Conservation (phyloP, 2,329 filamentous ascomycete genomes). For the Ciborinia camelliae region DNA sequence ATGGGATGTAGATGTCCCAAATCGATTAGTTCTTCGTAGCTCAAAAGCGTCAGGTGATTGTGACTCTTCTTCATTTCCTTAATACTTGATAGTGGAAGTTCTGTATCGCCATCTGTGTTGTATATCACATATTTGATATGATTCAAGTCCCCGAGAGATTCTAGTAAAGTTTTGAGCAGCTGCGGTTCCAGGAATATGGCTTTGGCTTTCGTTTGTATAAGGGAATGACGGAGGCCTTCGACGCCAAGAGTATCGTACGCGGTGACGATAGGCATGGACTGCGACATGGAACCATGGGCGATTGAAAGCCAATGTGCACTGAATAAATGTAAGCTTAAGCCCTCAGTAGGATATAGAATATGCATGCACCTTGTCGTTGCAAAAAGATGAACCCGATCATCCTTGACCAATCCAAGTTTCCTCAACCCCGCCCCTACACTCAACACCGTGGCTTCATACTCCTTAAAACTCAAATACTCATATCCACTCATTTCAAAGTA, state of each 20-base stretch:
- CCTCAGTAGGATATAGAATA: no score
- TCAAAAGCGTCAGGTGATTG: constrained; percentile 51
- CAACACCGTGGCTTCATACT: constrained; percentile 69
- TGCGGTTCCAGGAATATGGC: constrained; percentile 86
- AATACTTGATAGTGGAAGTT: constrained; percentile 42
- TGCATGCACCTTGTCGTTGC: constrained; percentile 55
- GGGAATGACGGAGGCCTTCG: constrained; percentile 79
- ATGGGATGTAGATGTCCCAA: constrained; percentile 58
- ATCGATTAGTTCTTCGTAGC: constrained; percentile 52
- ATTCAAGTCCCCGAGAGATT: constrained; percentile 54
- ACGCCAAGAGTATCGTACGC: constrained; percentile 91
- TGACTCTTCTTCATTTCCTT: constrained; percentile 55
- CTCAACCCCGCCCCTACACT: constrained; percentile 68
- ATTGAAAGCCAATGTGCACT: constrained; percentile 72
- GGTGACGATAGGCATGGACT: constrained; percentile 88
- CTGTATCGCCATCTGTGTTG: constrained; percentile 55
- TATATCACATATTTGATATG: constrained; percentile 60
- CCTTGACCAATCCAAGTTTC: constrained; percentile 65
- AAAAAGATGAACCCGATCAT: constrained; percentile 75
- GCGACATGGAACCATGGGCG: constrained; percentile 74
- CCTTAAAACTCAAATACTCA: constrained; percentile 71
- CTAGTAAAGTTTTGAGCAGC: constrained; percentile 59
- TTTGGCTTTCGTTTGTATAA: constrained; percentile 74
- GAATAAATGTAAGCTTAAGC: not conserved
- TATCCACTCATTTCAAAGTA: constrained; percentile 82